Evolutionary conservation across 768 basidiomycete genomes (phyloP).

Genomic region (Coprinopsis cinerea): DNA sequence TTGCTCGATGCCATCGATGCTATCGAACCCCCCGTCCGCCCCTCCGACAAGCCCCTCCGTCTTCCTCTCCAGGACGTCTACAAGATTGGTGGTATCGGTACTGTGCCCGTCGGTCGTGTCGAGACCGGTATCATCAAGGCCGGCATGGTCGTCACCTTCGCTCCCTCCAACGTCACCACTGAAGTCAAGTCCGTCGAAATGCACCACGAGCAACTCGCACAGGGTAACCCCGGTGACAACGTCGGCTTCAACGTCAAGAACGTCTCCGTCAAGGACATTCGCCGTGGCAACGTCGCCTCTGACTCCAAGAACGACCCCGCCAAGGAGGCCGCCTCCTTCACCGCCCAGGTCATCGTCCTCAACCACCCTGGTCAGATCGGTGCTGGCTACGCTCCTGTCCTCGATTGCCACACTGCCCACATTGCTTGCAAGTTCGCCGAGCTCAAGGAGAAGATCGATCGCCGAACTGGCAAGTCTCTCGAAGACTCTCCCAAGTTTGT

Average conservation of each 20-base stretch:
- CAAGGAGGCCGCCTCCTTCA: conserved; percentile 99
- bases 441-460: conserved; percentile 99
- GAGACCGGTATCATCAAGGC: conserved; percentile 99
- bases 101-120: conserved; percentile 99
- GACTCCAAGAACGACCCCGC: conserved; percentile 99
- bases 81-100: conserved; percentile 99
- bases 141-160: conserved; percentile 98
- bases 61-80: conserved; percentile 99
- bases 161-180: conserved; percentile 96
- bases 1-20: conserved; percentile 99
- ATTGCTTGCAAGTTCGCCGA: conserved; percentile 99
- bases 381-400: conserved; percentile 97
- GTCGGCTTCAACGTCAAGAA: conserved; percentile 99
- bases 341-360: conserved; percentile 99
- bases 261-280: conserved; percentile 99
- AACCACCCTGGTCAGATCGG: conserved; percentile 99
- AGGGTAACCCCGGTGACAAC: conserved; percentile 97
- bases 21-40: conserved; percentile 95
- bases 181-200: conserved; percentile 99
- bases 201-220: conserved; percentile 97
- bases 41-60: conserved; percentile 99
- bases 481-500: conserved; percentile 92
- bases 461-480: conserved; percentile 91
- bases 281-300: conserved; percentile 98
- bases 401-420: conserved; percentile 99